Percentiles rank a stretch among this genome's conserved stretches.
Evolutionary conservation across 163 green algal genomes (phyloP).

Genomic region (Scenedesmus sp.): DNA sequence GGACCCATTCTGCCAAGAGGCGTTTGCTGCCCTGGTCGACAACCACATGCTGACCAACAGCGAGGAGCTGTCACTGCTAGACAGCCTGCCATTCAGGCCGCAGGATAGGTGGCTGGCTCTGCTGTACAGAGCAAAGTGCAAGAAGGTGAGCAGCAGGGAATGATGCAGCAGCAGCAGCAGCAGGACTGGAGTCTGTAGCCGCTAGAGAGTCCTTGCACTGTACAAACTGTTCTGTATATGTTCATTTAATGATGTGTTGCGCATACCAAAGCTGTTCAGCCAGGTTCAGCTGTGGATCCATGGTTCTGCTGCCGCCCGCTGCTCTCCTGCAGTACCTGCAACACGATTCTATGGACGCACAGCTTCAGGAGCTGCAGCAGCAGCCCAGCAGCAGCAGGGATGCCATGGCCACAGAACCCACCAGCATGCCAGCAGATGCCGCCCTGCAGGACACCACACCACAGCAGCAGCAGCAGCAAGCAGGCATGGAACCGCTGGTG

Average conservation of each 20-base stretch:
- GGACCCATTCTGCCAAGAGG: slow-evolving; percentile 95
- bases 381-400: not conserved
- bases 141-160: slow-evolving; percentile 66
- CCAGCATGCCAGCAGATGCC: not conserved
- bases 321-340: slow-evolving; percentile 61
- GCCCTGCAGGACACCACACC: not conserved
- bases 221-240: too few relatives aligned
- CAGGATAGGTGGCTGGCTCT: slow-evolving; percentile 85
- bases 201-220: too few relatives aligned
- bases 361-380: slow-evolving; percentile 60
- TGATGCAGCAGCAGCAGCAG: not conserved
- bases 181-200: too few relatives aligned
- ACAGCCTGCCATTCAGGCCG: slow-evolving; percentile 66
- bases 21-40: slow-evolving; percentile 85
- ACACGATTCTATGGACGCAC: slow-evolving; percentile 55
- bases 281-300: not conserved
- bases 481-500: not conserved
- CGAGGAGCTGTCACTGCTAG: slow-evolving; percentile 85
- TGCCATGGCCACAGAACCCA: slow-evolving; percentile 27
- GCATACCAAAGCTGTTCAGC: too few relatives aligned
- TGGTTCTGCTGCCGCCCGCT: not conserved
- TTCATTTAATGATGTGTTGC: too few relatives aligned
- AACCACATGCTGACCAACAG: slow-evolving; percentile 88
- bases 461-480: slow-evolving; percentile 43
- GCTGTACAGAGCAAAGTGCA: slow-evolving; percentile 82